Base-by-base conservation (phyloP, 495 filamentous ascomycete genomes). In the Lophiotrema nucula region DNA sequence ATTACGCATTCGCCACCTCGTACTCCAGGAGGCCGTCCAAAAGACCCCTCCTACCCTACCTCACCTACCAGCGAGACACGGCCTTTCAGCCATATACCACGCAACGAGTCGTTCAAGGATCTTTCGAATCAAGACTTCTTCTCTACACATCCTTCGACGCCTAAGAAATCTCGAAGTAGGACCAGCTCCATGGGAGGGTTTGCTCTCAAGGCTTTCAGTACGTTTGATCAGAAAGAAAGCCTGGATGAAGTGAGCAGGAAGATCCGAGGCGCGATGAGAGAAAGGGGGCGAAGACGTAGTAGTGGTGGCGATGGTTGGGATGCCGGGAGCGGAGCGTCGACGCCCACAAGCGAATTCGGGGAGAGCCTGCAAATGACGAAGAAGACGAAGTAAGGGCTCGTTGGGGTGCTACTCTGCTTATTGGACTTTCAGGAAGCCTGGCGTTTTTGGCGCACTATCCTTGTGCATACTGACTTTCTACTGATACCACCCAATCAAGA, bases 31-130 rank as follows among this genome's bases (percentile, higher is more conserved):
- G 47, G 39, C 38, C 47, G 43, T n/a, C 10, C 44, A 19, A 41
- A 56, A 24, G 47, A 27, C 23, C 60, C 59, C 13, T 47, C 31
- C 5, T 41, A 23, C 42, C 58, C 53, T n/a, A 56, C 55, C 23
- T 63, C 54, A 10, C 58, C 50, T 11, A 57, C 35, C 1, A 31
- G 19, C 19, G 60, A 54, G 2, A 8, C 19, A 13, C 16, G 28
- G 8, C 19, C 39, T 28, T 57, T 26, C 19, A 68, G 77, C 42
- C 72, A 79, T 43, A 72, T 98, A 6, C 92, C 93, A 10, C 82
- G 87, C 25, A 96, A 96, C 74, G 93, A 98, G 69, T 90, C 87
- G 2, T 95, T 97, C 75, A 83, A 85, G 64, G 90, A 97, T 63
- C 84, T 98, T 23, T 85, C 87, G 13, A 83, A 81, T 50, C 87